Evolutionary conservation across 192 early-diverging fungal genomes (phyloP), one percentile per base, ranked within the genome.

Genomic region (Helicostylum pulchrum): DNA sequence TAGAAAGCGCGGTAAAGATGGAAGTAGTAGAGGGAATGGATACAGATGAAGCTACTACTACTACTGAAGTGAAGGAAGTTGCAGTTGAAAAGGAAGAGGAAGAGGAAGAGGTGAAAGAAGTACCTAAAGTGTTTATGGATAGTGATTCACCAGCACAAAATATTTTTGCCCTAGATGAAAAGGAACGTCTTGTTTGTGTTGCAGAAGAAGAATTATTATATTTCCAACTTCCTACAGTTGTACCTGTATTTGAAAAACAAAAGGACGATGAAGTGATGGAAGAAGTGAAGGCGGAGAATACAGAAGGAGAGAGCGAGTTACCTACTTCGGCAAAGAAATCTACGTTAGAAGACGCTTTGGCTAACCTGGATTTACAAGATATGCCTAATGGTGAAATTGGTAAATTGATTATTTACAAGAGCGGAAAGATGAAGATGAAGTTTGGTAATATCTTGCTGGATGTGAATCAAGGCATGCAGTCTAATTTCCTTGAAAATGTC

Each of bases 351-450:
- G 63, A 71, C 15, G 31, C 21, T 34, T 73, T 59, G 54, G 11
- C 7, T 12, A 21, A 55, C 6, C 19, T 64, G 0, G 57, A 61
- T 1, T 42, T 73, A 4, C n/a, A 50, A 36, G 54, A 67, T 11
- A 42, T 71, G 51, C 68, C 69, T 32, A 81, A 85, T 31, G 87
- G 87, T n/a, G 61, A 71, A 47, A 77, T 86, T 55, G 87, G 87
- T 10, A 78, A 78, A 61, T 39, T 88, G 55, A 36, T 86, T 8
- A 70, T 88, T 0, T 86, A 83, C 64, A 83, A 85, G 75, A 82
- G 79, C 39, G 87, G 85, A 6, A 85, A 85, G 63, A 83, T 87
- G 71, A 85, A 85, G 73, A 62, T 88, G 61, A 74, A 79, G 54
- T 56, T 88, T 46, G 87, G 85, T n/a, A 72, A 79, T 36, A 68